Conservation (phyloP, 345 rosid species). For the Salix suchowensis region DNA sequence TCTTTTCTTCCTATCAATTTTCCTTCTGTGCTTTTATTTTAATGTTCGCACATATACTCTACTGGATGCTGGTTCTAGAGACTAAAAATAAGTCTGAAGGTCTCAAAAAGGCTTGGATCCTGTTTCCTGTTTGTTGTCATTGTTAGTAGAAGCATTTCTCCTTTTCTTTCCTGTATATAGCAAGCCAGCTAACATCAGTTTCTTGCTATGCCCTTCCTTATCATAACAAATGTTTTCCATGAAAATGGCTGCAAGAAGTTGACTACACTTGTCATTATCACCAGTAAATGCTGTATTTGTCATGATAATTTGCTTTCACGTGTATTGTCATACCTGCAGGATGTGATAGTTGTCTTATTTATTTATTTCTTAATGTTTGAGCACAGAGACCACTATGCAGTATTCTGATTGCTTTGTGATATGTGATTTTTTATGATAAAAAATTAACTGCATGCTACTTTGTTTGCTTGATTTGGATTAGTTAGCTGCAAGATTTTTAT, state of each 20-base stretch:
- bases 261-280: background rate
- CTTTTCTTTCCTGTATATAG: background rate
- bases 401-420: background rate
- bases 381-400: background rate
- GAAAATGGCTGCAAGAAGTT: background rate
- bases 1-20: conserved; percentile 10
- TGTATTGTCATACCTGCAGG: background rate
- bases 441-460: background rate
- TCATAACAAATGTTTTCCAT: background rate
- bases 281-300: background rate
- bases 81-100: background rate
- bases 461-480: background rate
- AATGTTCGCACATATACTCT: background rate
- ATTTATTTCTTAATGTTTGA: background rate
- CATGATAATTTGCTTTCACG: background rate
- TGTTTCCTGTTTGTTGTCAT: background rate
- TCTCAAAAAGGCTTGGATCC: background rate
- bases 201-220: background rate
- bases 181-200: background rate
- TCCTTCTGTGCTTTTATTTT: background rate
- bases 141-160: background rate
- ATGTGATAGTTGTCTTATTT: background rate
- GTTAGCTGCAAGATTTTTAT: background rate
- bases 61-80: background rate
- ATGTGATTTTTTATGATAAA: background rate